A percentile compares a stretch with the other conserved stretches of the same genome.
Conservation (phyloP, 2,329 filamentous ascomycete species). For the Aspergillus sp. region DNA sequence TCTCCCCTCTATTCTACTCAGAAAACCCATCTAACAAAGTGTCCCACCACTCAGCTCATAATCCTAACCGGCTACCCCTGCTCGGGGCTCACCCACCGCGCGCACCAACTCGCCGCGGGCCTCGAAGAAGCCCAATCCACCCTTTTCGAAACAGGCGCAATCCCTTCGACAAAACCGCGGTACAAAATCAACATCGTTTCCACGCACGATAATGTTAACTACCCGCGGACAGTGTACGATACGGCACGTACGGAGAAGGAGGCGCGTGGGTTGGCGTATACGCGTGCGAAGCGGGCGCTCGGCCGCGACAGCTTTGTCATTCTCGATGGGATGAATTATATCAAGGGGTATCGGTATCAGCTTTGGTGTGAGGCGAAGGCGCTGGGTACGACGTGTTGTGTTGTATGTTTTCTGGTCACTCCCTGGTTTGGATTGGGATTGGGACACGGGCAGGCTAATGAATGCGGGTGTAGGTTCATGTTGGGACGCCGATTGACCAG, state of each 20-base stretch:
- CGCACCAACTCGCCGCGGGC: constrained; percentile 58
- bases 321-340: constrained; percentile 69
- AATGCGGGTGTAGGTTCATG: constrained; percentile 52
- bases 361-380: constrained; percentile 71
- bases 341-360: constrained; percentile 71
- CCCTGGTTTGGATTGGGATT: neutral
- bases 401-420: constrained; percentile 50
- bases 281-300: constrained; percentile 63
- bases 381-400: constrained; percentile 63
- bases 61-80: constrained; percentile 67
- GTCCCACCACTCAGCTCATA: constrained; percentile 54
- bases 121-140: constrained; percentile 56
- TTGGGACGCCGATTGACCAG: constrained; percentile 60
- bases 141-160: constrained; percentile 38
- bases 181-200: constrained; percentile 47
- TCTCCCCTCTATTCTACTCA: neutral
- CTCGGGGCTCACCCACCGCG: constrained; percentile 66
- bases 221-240: constrained; percentile 59
- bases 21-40: neutral
- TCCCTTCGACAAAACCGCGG: constrained; percentile 49
- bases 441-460: neutral
- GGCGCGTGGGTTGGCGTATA: constrained; percentile 64
- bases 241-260: constrained; percentile 65
- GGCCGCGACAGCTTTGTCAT: constrained; percentile 64
- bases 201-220: constrained; percentile 43